phyloP scores from a whole-genome alignment of 257 asterid species.

The Rhazya stricta region DNA sequence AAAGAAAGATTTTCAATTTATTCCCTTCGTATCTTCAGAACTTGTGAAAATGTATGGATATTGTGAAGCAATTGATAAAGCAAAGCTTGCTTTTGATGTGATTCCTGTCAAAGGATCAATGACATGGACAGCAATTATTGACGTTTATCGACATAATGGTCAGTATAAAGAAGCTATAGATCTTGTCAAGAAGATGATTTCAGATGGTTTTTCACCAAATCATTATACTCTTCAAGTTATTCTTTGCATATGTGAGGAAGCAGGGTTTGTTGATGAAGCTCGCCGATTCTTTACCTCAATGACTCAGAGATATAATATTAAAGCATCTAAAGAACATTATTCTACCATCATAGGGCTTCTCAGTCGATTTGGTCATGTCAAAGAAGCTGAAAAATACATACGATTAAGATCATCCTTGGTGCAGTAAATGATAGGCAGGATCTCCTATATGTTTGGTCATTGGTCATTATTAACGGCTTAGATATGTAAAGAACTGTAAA shows the following conservation, averaged over 20 bases:
- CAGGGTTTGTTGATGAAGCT: conserved; percentile 77
- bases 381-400: conserved; percentile 59
- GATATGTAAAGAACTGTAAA: background rate
- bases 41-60: conserved; percentile 71
- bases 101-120: conserved; percentile 63
- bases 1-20: conserved; percentile 43
- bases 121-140: conserved; percentile 84
- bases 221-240: conserved; percentile 62
- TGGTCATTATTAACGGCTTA: background rate
- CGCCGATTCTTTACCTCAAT: conserved; percentile 40
- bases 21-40: conserved; percentile 71
- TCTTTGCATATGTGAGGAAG: conserved; percentile 52
- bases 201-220: conserved; percentile 65
- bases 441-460: background rate
- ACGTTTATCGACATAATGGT: conserved; percentile 52
- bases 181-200: conserved; percentile 57
- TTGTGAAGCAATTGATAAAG: conserved; percentile 45
- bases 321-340: conserved; percentile 68
- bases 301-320: conserved; percentile 49
- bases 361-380: conserved; percentile 39
- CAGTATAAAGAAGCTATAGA: conserved; percentile 45
- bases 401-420: conserved; percentile 43
- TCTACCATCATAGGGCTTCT: conserved; percentile 50
- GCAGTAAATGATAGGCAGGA: background rate
- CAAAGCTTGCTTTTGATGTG: conserved; percentile 48